phyloP scores from a whole-genome alignment of 257 asterid genomes.

The Capsicum chinense region DNA sequence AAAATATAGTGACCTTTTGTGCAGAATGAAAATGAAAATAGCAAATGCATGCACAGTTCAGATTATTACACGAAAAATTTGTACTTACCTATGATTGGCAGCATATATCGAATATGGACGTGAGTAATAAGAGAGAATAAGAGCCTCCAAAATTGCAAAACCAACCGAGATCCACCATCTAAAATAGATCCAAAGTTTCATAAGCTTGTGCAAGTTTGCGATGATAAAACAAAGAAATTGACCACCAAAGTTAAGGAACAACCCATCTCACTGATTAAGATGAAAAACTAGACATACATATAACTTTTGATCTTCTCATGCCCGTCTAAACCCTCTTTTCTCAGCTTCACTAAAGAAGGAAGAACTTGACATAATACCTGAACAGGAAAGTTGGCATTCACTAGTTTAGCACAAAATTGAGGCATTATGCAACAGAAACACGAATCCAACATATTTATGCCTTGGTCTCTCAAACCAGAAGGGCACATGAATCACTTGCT shows the following conservation, averaged over 20 bases:
- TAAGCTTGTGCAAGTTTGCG: slow-evolving; percentile 27
- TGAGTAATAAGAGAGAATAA: slow-evolving; percentile 79
- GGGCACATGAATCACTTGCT: slow-evolving; percentile 2
- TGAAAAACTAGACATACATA: slow-evolving; percentile 92
- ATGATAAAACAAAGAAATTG: slow-evolving; percentile 32
- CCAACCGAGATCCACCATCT: slow-evolving; percentile 99
- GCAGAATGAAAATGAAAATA: not conserved
- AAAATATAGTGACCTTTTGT: slow-evolving; percentile 6
- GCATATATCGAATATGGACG: slow-evolving; percentile 94
- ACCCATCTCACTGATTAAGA: slow-evolving; percentile 77
- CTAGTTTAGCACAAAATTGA: slow-evolving; percentile 21
- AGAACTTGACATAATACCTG: slow-evolving; percentile 88
- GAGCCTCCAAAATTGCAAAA: slow-evolving; percentile 79
- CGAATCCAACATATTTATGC: not conserved
- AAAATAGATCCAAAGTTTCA: slow-evolving; percentile 43
- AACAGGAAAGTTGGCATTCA: slow-evolving; percentile 7
- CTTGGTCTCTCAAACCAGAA: slow-evolving; percentile 17
- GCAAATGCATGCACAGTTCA: not conserved
- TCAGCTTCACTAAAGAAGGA: slow-evolving; percentile 93
- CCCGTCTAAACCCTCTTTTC: slow-evolving; percentile 99
- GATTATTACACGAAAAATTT: not conserved
- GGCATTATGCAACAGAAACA: slow-evolving; percentile 26
- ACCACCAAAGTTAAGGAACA: slow-evolving; percentile 37
- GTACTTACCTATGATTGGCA: slow-evolving; percentile 76
- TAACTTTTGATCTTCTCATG: slow-evolving; percentile 99